Conservation (phyloP, 2,329 filamentous ascomycete genomes). For the Pseudogymnoascus sp. region DNA sequence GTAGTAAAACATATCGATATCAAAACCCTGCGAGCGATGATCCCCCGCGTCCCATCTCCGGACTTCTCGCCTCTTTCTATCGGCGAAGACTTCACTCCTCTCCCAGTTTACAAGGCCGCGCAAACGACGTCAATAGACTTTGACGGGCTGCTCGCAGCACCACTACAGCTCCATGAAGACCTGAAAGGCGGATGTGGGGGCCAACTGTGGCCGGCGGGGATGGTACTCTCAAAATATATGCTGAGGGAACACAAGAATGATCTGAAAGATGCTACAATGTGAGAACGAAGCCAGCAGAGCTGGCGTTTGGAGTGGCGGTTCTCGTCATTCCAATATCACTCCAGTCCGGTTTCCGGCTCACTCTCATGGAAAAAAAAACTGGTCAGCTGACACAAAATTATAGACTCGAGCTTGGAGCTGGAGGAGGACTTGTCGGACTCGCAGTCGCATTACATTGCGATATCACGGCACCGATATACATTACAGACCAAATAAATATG, state of each 20-base stretch:
- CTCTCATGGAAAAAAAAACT: not conserved
- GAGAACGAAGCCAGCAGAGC: conserved; percentile 22
- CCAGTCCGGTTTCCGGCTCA: not conserved
- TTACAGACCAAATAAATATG: conserved; percentile 89
- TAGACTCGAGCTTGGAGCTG: conserved; percentile 86
- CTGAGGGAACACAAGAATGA: conserved; percentile 61
- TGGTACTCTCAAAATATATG: conserved; percentile 81
- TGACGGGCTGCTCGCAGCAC: conserved; percentile 60
- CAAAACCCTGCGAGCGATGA: conserved; percentile 17
- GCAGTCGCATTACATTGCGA: conserved; percentile 50
- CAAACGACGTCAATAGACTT: conserved; percentile 52
- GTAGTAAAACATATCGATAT: not conserved
- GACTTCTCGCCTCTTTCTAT: conserved; percentile 32
- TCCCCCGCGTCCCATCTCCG: conserved; percentile 23
- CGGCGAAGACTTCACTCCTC: conserved; percentile 46
- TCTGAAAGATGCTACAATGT: conserved; percentile 65
- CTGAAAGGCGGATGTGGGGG: conserved; percentile 83
- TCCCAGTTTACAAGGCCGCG: conserved; percentile 49
- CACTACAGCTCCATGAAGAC: conserved; percentile 76
- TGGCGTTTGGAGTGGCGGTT: not conserved
- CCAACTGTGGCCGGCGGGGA: conserved; percentile 88
- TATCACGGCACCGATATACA: conserved; percentile 51
- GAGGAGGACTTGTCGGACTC: conserved; percentile 76
- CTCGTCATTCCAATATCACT: not conserved
- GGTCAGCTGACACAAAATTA: conserved; percentile 1